These are phyloP conservation scores for Zasmidium cellare DNA, from an alignment of 2,329 filamentous ascomycete species.

Conservation along the genomic window DNA sequence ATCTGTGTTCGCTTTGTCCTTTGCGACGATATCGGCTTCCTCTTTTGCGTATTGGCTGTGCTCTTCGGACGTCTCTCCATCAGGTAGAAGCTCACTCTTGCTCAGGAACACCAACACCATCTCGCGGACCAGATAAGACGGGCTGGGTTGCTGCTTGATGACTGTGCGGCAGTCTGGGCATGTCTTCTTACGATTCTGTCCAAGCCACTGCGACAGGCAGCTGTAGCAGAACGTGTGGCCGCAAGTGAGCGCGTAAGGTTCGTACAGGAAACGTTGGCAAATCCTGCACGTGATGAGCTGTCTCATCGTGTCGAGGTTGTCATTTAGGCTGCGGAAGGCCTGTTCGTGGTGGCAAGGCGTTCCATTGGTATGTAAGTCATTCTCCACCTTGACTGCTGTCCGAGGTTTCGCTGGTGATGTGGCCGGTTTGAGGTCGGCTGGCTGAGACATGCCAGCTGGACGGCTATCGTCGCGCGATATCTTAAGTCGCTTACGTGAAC, in stretches of 20 bases:
- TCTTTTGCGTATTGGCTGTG: slow-evolving; percentile 59
- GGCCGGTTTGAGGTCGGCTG: not conserved
- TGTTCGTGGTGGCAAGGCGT: slow-evolving; percentile 25
- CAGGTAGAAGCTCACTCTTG: slow-evolving; percentile 60
- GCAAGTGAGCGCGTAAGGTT: slow-evolving; percentile 67
- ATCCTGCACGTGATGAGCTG: slow-evolving; percentile 66
- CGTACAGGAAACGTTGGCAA: slow-evolving; percentile 67
- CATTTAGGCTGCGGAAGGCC: slow-evolving; percentile 26
- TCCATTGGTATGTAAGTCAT: not conserved
- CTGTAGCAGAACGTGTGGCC: slow-evolving; percentile 74
- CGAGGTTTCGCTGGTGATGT: slow-evolving; percentile 10
- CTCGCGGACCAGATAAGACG: slow-evolving; percentile 65
- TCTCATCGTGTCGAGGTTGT: slow-evolving; percentile 63
- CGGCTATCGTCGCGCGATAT: slow-evolving; percentile 20
- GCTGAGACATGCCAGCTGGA: slow-evolving; percentile 5
- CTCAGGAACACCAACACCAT: slow-evolving; percentile 64
- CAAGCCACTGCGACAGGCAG: slow-evolving; percentile 48
- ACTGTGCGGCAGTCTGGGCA: slow-evolving; percentile 67
- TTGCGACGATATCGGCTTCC: slow-evolving; percentile 60
- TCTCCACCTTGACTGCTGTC: not conserved
- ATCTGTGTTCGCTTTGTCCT: slow-evolving; percentile 58
- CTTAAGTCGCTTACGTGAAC: slow-evolving; percentile 27
- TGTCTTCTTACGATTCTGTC: slow-evolving; percentile 62
- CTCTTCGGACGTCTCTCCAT: slow-evolving; percentile 63
- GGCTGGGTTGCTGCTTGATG: slow-evolving; percentile 61